Percentiles rank a stretch among this genome's conserved stretches.
These are phyloP conservation scores for Raphanus raphanistrum DNA, from an alignment of 345 rosid genomes.

Conservation along the genomic window DNA sequence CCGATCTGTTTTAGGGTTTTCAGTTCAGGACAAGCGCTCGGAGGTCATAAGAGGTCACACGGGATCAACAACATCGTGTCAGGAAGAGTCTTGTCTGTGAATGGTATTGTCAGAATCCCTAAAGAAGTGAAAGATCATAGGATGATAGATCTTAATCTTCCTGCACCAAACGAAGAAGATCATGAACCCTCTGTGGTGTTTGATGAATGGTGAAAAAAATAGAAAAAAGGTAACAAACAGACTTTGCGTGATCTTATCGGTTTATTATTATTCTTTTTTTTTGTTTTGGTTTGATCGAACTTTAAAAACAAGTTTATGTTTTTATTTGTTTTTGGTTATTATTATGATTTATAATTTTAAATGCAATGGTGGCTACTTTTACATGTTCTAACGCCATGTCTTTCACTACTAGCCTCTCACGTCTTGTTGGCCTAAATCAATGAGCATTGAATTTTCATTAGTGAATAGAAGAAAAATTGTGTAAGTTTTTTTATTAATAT, in stretches of 20 bases:
- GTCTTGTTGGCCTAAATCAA: conserved; percentile 39
- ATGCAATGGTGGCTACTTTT: conserved; percentile 38
- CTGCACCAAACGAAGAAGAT: conserved; percentile 73
- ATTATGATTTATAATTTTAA: not conserved
- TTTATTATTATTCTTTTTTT: conserved; percentile 9
- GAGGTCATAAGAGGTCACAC: conserved; percentile 96
- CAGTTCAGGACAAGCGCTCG: conserved; percentile 92
- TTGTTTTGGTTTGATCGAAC: not conserved
- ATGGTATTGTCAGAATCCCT: not conserved
- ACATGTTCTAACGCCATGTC: conserved; percentile 44
- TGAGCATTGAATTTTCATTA: conserved; percentile 29
- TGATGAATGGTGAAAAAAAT: conserved; percentile 44
- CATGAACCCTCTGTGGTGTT: conserved; percentile 66
- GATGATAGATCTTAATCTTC: conserved; percentile 88
- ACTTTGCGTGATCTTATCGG: conserved; percentile 34
- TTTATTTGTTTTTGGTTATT: not conserved
- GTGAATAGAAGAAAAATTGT: conserved; percentile 3
- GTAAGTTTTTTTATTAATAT: conserved; percentile 3
- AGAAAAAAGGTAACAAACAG: conserved; percentile 34
- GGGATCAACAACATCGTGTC: conserved; percentile 26
- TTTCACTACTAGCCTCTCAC: conserved; percentile 27
- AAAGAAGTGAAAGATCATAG: conserved; percentile 37
- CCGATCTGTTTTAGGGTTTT: conserved; percentile 84
- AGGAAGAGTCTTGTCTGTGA: conserved; percentile 3
- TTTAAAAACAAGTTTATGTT: conserved; percentile 16